Base-by-base conservation (phyloP, 164 flowering plant genomes). In the Macadamia tetraphylla region DNA sequence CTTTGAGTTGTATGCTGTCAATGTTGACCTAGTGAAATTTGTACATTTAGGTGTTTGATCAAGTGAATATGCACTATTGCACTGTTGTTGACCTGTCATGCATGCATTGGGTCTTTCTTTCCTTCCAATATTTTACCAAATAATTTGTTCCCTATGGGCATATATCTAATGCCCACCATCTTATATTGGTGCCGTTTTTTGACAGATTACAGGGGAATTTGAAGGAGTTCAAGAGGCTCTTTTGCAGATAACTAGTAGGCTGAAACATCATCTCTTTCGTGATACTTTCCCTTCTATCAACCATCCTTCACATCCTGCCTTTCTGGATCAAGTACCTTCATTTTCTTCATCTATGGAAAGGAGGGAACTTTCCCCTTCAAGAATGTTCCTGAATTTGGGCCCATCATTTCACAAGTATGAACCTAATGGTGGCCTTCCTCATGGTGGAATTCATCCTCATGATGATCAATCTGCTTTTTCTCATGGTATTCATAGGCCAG, bases 211-310 rank as follows among this genome's bases (percentile, higher is more conserved):
- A 71, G 98, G 98, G 69, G 96, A 92, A 13, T 80, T 79, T 80
- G 97, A 88, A 67, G 77, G 82, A 64, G 95, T 92, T 68, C 92
- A 87, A 75, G 97, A 92, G 66, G 99, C 97, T 69, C 86, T 94
- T 49, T 60, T 92, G 78, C 98, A 89, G 74, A 88, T 94, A 82
- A 90, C 97, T 6, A 49, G 81, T 42, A 85, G 94, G 78, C 71
- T 92, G 77, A 81, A 74, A 63, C 75, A 85, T 58, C 88, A 88
- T 79, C 84, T 79, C 71, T 89, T 90, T 73, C 89, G 90, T 53
- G 94, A 87, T 73, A 77, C 77, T 48, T 87, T 83, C 73, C 88
- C 86, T 67, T 75, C 88, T 13, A 63, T 76, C 13, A 76, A 79
- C 69, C 80, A 77, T 73, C 82, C 82, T 61, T 58, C 85, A 57